Conservation (phyloP, 1,139 yeast genomes). For the Meyerozyma guilliermondii region DNA sequence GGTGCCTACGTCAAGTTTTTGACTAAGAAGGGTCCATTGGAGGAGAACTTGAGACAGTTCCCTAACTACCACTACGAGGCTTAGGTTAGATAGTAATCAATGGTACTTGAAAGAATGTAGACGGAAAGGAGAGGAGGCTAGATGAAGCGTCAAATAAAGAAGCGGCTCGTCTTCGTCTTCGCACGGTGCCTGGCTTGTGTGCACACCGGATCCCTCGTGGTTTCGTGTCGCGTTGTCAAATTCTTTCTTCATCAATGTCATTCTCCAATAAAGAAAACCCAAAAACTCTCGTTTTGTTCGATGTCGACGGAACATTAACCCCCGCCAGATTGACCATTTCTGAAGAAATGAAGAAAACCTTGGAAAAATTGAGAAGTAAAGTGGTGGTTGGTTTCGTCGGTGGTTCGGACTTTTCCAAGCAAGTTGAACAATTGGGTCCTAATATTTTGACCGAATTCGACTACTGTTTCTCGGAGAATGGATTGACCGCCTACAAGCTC, state of each 20-base stretch:
- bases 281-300: slow-evolving; percentile 75
- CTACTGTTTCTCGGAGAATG: slow-evolving; percentile 96
- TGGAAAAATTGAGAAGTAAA: slow-evolving; percentile 76
- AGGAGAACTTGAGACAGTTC: slow-evolving; percentile 88
- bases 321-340: slow-evolving; percentile 89
- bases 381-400: slow-evolving; percentile 97
- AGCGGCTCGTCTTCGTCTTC: no score
- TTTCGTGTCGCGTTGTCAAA: neutral
- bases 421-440: slow-evolving; percentile 90
- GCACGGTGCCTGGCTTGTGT: neutral
- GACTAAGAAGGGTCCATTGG: slow-evolving; percentile 93
- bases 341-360: slow-evolving; percentile 70
- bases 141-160: no score
- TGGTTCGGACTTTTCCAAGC: slow-evolving; percentile 93
- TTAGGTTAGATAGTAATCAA: slow-evolving; percentile 16
- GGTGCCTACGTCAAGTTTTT: slow-evolving; percentile 99
- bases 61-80: slow-evolving; percentile 77
- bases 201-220: neutral
- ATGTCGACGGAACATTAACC: slow-evolving; percentile 97
- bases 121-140: no score
- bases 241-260: slow-evolving; percentile 31
- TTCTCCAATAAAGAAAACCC: slow-evolving; percentile 51
- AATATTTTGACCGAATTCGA: slow-evolving; percentile 77
- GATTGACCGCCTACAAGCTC: slow-evolving; percentile 91
- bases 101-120: neutral